These are phyloP conservation scores for Saturnispora galanensis DNA, from an alignment of 805 yeast species.

Conservation along the genomic window DNA sequence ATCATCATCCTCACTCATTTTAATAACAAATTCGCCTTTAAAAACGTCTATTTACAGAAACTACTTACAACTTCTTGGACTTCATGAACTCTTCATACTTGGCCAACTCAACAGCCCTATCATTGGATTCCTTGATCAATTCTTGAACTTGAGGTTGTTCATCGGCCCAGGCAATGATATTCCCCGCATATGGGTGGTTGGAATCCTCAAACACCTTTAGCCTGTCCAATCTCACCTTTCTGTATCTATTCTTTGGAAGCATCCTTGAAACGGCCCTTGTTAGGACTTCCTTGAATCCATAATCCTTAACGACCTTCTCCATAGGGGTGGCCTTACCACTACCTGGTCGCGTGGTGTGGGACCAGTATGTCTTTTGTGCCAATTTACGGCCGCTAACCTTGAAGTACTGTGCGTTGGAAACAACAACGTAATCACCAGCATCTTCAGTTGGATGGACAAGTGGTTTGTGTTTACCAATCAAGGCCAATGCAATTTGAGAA, in stretches of 20 bases:
- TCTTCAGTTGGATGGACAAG: conserved; percentile 69
- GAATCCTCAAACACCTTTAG: conserved; percentile 82
- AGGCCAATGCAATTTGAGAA: conserved; percentile 71
- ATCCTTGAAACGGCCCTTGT: conserved; percentile 87
- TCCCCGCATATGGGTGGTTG: conserved; percentile 76
- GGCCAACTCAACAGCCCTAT: conserved; percentile 18
- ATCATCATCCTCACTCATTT: no score
- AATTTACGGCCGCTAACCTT: conserved; percentile 81
- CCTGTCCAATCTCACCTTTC: conserved; percentile 72
- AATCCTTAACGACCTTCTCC: conserved; percentile 62
- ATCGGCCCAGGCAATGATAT: conserved; percentile 78
- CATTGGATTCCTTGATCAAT: conserved; percentile 31
- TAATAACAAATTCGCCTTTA: no score
- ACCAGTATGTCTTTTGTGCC: conserved; percentile 73
- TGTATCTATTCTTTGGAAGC: conserved; percentile 86
- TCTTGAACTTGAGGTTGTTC: conserved; percentile 46
- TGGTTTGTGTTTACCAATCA: conserved; percentile 98
- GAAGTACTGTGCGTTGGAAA: conserved; percentile 78
- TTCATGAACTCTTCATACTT: conserved; percentile 22
- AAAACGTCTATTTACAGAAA: background rate
- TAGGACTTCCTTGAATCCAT: conserved; percentile 83
- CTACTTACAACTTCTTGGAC: conserved; percentile 14
- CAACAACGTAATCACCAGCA: conserved; percentile 94
- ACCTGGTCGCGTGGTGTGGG: conserved; percentile 87
- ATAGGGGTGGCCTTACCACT: conserved; percentile 74